These are phyloP conservation scores for Zoysia matrella DNA, from an alignment of 202 grass and related monocot genomes.

Conservation along the genomic window DNA sequence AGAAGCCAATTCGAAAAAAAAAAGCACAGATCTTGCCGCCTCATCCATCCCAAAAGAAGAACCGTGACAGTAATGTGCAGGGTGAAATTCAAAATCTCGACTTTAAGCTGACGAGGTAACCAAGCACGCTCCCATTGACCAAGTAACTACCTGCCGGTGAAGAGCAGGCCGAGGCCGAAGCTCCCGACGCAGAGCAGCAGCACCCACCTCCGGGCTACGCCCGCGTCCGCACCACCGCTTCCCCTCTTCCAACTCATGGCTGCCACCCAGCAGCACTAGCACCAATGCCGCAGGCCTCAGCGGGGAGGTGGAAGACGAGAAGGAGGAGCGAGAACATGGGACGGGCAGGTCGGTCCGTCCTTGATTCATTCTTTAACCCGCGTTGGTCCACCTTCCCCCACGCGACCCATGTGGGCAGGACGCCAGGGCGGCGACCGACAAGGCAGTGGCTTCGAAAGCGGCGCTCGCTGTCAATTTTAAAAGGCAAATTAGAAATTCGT, in stretches of 20 bases:
- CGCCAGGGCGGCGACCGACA: too few relatives aligned
- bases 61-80: not conserved
- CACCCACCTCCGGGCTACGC: constrained; percentile 61
- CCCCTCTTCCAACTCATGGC: constrained; percentile 52
- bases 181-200: constrained; percentile 83
- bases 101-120: not conserved
- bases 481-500: too few relatives aligned
- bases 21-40: constrained; percentile 5
- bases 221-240: constrained; percentile 39
- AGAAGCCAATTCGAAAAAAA: too few relatives aligned
- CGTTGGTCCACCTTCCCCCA: not conserved
- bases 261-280: constrained; percentile 15
- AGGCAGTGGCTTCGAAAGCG: too few relatives aligned
- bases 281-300: too few relatives aligned
- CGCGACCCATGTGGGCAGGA: too few relatives aligned
- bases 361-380: constrained; percentile 24
- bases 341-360: not conserved
- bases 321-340: not conserved
- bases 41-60: too few relatives aligned
- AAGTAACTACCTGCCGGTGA: constrained; percentile 66
- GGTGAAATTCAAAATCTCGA: not conserved
- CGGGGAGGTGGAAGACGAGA: not conserved
- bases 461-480: too few relatives aligned
- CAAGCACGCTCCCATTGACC: not conserved
- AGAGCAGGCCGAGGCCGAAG: constrained; percentile 87